These are phyloP conservation scores for Orbilia oligospora DNA, from an alignment of 2,329 filamentous ascomycete species.

Conservation along the genomic window DNA sequence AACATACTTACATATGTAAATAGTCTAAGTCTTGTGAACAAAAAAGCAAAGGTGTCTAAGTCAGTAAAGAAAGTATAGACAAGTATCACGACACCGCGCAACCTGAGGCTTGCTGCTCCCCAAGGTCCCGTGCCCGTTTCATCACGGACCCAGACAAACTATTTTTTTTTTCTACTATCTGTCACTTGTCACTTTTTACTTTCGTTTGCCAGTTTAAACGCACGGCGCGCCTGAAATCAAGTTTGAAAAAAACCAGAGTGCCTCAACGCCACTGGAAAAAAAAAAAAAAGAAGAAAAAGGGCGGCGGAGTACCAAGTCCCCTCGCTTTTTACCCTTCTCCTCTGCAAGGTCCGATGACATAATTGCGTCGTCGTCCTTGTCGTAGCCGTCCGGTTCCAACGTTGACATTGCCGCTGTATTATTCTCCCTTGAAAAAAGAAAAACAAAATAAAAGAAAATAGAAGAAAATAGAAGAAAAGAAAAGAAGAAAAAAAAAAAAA, in stretches of 20 bases:
- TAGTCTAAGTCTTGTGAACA: conserved; percentile 9
- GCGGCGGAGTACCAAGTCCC: conserved; percentile 1
- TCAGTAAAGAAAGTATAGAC: neutral
- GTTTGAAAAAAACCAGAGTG: neutral
- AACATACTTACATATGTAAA: too few relatives aligned
- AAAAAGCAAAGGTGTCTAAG: too few relatives aligned
- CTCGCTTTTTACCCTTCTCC: too few relatives aligned
- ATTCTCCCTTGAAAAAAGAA: neutral
- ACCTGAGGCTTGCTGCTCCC: neutral
- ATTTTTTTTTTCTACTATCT: neutral
- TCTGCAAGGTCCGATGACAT: conserved; percentile 12
- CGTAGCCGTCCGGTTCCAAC: neutral
- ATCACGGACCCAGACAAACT: neutral
- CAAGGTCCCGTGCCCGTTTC: conserved; percentile 13
- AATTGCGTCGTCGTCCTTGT: conserved; percentile 10
- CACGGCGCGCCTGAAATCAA: neutral
- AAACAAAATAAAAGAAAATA: neutral
- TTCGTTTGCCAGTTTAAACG: too few relatives aligned
- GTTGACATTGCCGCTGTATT: neutral
- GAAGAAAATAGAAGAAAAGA: too few relatives aligned
- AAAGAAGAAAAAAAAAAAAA: too few relatives aligned
- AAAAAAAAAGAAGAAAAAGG: too few relatives aligned
- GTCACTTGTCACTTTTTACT: neutral
- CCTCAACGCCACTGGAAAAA: conserved; percentile 30
- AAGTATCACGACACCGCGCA: conserved; percentile 21